Evolutionary conservation across 352 stramenopile species (phyloP).

Genomic region (Globisporangium radiosum): DNA sequence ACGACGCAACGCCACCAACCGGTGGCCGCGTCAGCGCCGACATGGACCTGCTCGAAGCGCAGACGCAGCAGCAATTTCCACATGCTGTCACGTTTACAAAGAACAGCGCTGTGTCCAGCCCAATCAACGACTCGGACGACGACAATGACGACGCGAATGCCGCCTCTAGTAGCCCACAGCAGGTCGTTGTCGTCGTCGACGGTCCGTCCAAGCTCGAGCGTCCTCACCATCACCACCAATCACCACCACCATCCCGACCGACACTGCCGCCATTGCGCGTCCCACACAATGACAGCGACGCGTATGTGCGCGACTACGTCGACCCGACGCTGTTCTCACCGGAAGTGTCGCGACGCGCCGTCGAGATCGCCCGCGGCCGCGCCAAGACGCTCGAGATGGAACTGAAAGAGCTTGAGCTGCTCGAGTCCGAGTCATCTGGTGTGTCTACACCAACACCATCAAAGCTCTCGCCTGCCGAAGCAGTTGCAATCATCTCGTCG

Average conservation of each 20-base stretch:
- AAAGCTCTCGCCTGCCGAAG: conserved; percentile 54
- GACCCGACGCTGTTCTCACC: conserved; percentile 77
- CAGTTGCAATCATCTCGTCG: conserved; percentile 50
- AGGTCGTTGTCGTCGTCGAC: conserved; percentile 38
- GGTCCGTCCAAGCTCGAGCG: conserved; percentile 7
- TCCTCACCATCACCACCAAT: conserved; percentile 14
- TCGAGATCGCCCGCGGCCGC: conserved; percentile 77
- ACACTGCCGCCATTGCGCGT: conserved; percentile 16
- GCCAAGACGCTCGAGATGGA: conserved; percentile 67
- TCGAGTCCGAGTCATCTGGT: conserved; percentile 21
- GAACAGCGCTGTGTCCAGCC: conserved; percentile 8
- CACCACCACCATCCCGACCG: neutral
- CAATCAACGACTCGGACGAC: conserved; percentile 22
- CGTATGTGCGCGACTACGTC: conserved; percentile 46
- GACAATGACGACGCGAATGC: conserved; percentile 15
- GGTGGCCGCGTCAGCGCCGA: conserved; percentile 10
- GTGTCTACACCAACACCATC: neutral
- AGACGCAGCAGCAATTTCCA: conserved; percentile 29
- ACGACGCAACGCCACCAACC: conserved; percentile 23
- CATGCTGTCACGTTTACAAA: conserved; percentile 17
- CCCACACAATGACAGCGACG: conserved; percentile 23
- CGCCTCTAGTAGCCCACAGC: conserved; percentile 7
- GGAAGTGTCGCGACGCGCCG: conserved; percentile 72
- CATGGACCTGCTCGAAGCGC: conserved; percentile 14
- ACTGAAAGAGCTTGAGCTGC: conserved; percentile 57